Base-by-base conservation (phyloP, 1,284 basidiomycete species). In the Retiboletus flavoniger region DNA sequence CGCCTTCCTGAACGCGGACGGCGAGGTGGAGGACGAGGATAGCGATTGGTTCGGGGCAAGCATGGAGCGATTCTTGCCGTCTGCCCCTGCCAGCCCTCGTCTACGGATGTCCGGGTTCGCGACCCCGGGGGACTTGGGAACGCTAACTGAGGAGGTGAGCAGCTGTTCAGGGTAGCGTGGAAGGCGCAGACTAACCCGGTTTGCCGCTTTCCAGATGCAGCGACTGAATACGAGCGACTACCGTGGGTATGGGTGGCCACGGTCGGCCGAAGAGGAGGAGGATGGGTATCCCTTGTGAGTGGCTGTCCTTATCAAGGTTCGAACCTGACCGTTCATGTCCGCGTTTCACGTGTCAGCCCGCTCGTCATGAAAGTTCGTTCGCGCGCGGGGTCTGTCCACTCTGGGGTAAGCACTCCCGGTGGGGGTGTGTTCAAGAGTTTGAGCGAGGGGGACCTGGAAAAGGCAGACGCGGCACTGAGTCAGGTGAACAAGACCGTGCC, bases 51-150 rank as follows among this genome's bases (percentile, higher is more conserved):
- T 63, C 24, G 65, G 75, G 57, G 66, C 68, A 21, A 76, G 88
- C 28, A 80, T 88, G 47, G 81, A 87, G 70, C 81, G 87, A 62
- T 79, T 81, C 72, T 77, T 81, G 50, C 85, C 90, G 56, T 91
- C 88, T 56, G 88, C 91, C 54, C 96, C 96, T 28, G 89, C 93
- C 6, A 93, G 89, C 67, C 96, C 96, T 19, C 81, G 88, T 60
- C 82, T 91, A 74, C 81, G 85, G 60, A 76, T 72, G 65, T 66
- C 74, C 17, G 91, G 92, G 3, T 76, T 85, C 51, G 90, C 90
- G 64, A 97, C 95, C 0, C 94, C 94, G 0, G 95, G 92, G 9
- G 91, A 96, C 75, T 79, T 95, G 59, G 94, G 91, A n/a, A 98
- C 95, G 16, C 77, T 98, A 54, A 96, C 93, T 2, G 93, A 95